Evolutionary conservation across 2,329 filamentous ascomycete genomes (phyloP).

Genomic region (Scytalidium sp.): DNA sequence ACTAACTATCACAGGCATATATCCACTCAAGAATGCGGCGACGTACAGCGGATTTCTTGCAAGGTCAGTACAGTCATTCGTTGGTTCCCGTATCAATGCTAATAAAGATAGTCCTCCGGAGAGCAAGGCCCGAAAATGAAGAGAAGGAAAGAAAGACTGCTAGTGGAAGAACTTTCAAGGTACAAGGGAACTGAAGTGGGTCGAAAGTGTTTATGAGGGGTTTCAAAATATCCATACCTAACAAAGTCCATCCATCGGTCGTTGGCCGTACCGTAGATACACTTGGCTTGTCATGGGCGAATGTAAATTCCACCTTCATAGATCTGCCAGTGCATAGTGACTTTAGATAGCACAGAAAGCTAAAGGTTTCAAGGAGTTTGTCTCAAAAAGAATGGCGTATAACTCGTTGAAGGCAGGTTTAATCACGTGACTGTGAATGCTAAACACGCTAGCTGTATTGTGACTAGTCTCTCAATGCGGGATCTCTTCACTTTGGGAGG

Average conservation of each 20-base stretch:
- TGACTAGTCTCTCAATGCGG: not conserved
- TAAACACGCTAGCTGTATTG: not conserved
- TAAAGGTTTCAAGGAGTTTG: too few relatives aligned
- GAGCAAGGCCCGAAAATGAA: slow-evolving; percentile 91
- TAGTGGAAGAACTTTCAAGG: slow-evolving; percentile 84
- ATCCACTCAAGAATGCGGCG: slow-evolving; percentile 98
- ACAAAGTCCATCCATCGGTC: too few relatives aligned
- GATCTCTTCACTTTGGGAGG: not conserved
- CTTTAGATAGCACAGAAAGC: too few relatives aligned
- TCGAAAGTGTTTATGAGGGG: not conserved
- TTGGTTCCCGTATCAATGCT: slow-evolving; percentile 20
- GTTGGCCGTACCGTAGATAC: too few relatives aligned
- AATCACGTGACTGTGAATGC: not conserved
- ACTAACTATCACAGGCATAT: slow-evolving; percentile 62
- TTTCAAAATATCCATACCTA: not conserved
- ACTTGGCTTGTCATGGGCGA: too few relatives aligned
- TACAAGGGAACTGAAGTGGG: slow-evolving; percentile 25
- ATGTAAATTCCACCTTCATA: too few relatives aligned
- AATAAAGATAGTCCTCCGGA: slow-evolving; percentile 73
- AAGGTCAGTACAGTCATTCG: slow-evolving; percentile 58
- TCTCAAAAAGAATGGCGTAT: too few relatives aligned
- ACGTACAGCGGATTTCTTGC: slow-evolving; percentile 95
- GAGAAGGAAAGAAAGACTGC: slow-evolving; percentile 98
- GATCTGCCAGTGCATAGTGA: too few relatives aligned
- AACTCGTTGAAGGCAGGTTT: not conserved